phyloP scores from a whole-genome alignment of 192 early-diverging fungal species.

The Umbelopsis vinacea region DNA sequence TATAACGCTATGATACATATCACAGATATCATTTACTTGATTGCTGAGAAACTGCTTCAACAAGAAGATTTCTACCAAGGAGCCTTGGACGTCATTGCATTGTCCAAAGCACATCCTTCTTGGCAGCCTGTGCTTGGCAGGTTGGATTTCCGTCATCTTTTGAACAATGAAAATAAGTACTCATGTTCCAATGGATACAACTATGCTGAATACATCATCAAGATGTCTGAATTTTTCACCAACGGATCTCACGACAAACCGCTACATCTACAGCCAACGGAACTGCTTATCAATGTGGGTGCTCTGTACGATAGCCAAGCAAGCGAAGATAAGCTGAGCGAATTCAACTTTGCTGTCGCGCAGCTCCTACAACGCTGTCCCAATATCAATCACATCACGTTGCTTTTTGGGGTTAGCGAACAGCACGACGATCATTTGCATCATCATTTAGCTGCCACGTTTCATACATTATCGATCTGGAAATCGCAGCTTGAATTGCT shows the following conservation, averaged over 20 bases:
- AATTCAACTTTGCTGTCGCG: neutral
- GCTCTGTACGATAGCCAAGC: neutral
- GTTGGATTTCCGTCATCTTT: neutral
- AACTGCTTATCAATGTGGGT: neutral
- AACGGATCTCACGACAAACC: neutral
- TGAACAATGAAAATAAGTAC: neutral
- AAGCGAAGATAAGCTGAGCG: neutral
- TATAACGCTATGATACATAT: neutral
- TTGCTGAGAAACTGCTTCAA: neutral
- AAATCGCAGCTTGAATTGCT: constrained; percentile 7
- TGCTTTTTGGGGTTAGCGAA: constrained; percentile 15
- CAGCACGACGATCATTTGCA: neutral
- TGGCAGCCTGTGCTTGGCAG: constrained; percentile 10
- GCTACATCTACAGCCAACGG: neutral
- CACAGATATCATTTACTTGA: neutral
- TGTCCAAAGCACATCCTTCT: constrained; percentile 7
- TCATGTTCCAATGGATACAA: neutral
- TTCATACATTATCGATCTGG: constrained; percentile 12
- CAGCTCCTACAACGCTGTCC: neutral
- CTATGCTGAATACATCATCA: neutral
- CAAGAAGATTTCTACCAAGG: constrained; percentile 10
- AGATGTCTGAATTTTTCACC: neutral
- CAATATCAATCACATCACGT: constrained; percentile 12
- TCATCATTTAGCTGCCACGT: constrained; percentile 4
- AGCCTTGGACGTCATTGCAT: constrained; percentile 6